Evolutionary conservation across 2,329 filamentous ascomycete genomes (phyloP).

Genomic region (Verticillium tricorpus): DNA sequence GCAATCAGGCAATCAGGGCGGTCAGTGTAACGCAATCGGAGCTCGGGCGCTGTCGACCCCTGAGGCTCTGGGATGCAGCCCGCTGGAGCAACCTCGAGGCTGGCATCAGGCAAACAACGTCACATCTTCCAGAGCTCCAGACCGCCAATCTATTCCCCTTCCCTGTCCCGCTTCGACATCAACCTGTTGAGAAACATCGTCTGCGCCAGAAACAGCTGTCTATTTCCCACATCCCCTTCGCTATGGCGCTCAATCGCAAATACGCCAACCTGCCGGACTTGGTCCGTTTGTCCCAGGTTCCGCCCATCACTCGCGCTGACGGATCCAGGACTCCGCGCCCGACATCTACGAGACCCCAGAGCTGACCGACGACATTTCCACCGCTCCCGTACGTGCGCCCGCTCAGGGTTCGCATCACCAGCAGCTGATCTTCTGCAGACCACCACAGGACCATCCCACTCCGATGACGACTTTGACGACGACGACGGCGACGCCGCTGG

Average conservation of each 20-base stretch:
- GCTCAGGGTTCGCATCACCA: background rate
- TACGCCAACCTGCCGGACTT: slow-evolving; percentile 78
- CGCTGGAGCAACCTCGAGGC: background rate
- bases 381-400: slow-evolving; percentile 62
- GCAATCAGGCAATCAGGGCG: no score
- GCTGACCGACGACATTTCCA: slow-evolving; percentile 84
- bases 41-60: background rate
- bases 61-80: background rate
- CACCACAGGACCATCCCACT: slow-evolving; percentile 50
- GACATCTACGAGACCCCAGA: slow-evolving; percentile 97
- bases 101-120: background rate
- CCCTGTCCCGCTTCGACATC: background rate
- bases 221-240: background rate
- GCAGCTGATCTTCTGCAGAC: slow-evolving; percentile 34
- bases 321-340: slow-evolving; percentile 75
- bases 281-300: slow-evolving; percentile 37
- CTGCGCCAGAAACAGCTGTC: background rate
- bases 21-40: background rate
- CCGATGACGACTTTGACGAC: slow-evolving; percentile 58
- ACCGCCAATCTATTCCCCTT: background rate
- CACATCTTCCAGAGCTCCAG: background rate
- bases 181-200: background rate
- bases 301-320: slow-evolving; percentile 6
- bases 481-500: slow-evolving; percentile 58
- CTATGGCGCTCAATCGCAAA: slow-evolving; percentile 74